Conservation (phyloP, 1,284 basidiomycete species). For the Puccinia coronata region DNA sequence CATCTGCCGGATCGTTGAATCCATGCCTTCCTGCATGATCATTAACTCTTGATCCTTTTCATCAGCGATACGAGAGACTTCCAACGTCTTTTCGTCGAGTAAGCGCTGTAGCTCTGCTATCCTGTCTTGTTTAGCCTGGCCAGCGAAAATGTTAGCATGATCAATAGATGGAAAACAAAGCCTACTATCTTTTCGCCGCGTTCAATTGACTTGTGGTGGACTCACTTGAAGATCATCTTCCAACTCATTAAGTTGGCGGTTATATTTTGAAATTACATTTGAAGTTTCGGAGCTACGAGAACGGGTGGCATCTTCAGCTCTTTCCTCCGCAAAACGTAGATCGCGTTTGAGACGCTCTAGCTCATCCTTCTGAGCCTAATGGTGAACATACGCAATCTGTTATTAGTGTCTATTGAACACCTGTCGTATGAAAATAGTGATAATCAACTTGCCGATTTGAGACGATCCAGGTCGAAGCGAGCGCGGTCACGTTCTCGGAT, state of each 20-base stretch:
- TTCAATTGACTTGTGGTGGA: conserved; percentile 46
- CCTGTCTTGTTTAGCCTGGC: conserved; percentile 83
- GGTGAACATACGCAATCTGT: neutral
- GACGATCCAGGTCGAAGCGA: conserved; percentile 91
- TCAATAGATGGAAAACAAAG: neutral
- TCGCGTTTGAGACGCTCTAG: conserved; percentile 89
- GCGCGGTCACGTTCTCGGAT: conserved; percentile 95
- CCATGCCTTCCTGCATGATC: conserved; percentile 95
- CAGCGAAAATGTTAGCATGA: conserved; percentile 37
- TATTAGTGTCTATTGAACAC: neutral
- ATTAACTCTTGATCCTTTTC: conserved; percentile 97
- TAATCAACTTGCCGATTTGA: conserved; percentile 68
- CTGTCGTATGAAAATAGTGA: neutral
- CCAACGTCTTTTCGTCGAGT: conserved; percentile 72
- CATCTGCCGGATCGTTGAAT: conserved; percentile 85
- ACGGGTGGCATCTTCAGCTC: conserved; percentile 87
- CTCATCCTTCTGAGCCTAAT: conserved; percentile 84
- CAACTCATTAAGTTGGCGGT: conserved; percentile 90
- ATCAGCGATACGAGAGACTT: conserved; percentile 78
- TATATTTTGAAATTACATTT: conserved; percentile 84
- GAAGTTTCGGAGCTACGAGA: conserved; percentile 93
- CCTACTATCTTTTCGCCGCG: neutral
- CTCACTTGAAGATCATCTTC: conserved; percentile 87
- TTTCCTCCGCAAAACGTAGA: conserved; percentile 93
- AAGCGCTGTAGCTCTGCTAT: conserved; percentile 85